phyloP scores from a whole-genome alignment of 139 green algal genomes.

The Tetratostichococcus sp. region DNA sequence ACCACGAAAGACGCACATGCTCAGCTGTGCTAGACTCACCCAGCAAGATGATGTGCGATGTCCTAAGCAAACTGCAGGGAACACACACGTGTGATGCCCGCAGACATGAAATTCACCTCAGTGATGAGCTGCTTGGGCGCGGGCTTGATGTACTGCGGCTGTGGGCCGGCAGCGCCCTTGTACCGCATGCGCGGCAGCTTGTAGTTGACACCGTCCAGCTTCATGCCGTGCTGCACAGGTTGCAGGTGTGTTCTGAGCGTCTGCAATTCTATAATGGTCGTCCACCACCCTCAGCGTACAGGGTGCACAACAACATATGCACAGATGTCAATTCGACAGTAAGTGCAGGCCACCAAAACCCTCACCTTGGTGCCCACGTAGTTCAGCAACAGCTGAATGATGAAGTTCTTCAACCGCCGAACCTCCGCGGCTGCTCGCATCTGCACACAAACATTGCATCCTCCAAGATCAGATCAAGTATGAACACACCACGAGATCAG shows the following conservation, averaged over 20 bases:
- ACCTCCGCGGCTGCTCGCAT: neutral
- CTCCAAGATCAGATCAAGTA: too few relatives aligned
- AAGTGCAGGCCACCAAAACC: too few relatives aligned
- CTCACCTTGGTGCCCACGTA: neutral
- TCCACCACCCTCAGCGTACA: too few relatives aligned
- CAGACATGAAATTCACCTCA: neutral
- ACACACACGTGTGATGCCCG: too few relatives aligned
- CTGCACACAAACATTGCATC: neutral
- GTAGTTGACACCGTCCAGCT: conserved; percentile 57
- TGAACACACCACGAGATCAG: too few relatives aligned
- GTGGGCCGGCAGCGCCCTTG: conserved; percentile 53
- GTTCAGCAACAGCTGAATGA: neutral
- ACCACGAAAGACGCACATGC: too few relatives aligned
- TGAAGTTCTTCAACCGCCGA: neutral
- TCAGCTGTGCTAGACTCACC: too few relatives aligned
- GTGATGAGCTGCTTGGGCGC: conserved; percentile 16
- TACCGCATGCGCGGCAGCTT: conserved; percentile 80
- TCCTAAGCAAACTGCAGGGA: too few relatives aligned
- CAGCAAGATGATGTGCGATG: too few relatives aligned
- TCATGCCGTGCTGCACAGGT: conserved; percentile 45
- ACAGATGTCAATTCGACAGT: too few relatives aligned
- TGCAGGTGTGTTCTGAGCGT: conserved; percentile 48
- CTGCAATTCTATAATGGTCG: too few relatives aligned
- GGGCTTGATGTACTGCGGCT: conserved; percentile 28
- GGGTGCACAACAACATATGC: too few relatives aligned